Evolutionary conservation across 2,329 filamentous ascomycete species (phyloP).

Genomic region (Grosmannia serpens): DNA sequence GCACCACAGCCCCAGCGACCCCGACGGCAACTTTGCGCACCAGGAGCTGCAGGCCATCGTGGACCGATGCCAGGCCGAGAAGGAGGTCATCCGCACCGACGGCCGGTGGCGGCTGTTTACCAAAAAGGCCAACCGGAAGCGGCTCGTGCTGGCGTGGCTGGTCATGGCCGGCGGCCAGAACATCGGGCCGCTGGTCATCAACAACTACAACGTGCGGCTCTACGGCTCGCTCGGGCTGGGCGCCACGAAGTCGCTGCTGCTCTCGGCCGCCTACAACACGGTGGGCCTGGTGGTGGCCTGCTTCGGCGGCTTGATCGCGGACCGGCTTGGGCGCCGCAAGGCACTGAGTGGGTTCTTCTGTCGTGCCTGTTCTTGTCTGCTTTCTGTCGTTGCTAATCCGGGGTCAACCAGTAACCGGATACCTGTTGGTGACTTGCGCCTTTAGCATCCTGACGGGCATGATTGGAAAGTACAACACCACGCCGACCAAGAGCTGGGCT

Average conservation of each 20-base stretch:
- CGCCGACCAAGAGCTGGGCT: conserved; percentile 1
- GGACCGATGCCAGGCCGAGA: neutral
- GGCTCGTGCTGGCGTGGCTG: conserved; percentile 3
- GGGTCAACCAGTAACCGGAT: neutral
- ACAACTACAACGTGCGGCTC: conserved; percentile 1
- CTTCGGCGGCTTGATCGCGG: neutral
- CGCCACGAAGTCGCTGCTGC: neutral
- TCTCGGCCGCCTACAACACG: conserved; percentile 2
- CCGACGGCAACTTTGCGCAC: neutral
- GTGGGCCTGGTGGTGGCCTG: neutral
- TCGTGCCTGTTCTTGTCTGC: neutral
- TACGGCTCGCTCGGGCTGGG: conserved; percentile 2
- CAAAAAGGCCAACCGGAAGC: conserved; percentile 1
- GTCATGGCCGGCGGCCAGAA: conserved; percentile 6
- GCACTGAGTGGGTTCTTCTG: neutral
- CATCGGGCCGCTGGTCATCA: conserved; percentile 6
- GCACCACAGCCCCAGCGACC: neutral
- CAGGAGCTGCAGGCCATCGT: conserved; percentile 3
- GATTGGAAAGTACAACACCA: conserved; percentile 4
- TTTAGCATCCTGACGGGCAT: neutral
- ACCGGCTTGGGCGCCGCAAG: neutral
- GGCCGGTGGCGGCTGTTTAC: conserved; percentile 3
- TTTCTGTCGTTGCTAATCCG: neutral
- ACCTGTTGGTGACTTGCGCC: neutral
- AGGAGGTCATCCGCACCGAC: neutral